Evolutionary conservation across 164 flowering plant species (phyloP).

Genomic region (Vitis rotundifolia): DNA sequence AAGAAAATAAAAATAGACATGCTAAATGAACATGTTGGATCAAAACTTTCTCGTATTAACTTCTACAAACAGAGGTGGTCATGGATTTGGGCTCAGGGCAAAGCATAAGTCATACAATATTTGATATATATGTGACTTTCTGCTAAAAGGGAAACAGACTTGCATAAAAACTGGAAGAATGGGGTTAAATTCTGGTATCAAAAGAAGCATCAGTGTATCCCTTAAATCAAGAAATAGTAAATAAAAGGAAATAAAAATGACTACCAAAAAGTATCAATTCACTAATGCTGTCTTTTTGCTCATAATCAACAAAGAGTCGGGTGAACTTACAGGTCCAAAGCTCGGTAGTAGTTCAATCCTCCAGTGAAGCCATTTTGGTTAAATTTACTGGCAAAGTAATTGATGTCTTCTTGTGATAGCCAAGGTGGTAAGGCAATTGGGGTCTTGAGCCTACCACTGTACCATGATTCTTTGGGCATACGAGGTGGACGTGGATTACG

Average conservation of each 20-base stretch:
- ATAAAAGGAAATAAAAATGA: neutral
- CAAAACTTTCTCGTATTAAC: neutral
- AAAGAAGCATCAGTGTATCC: too few relatives aligned
- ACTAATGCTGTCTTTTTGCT: too few relatives aligned
- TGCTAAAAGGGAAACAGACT: too few relatives aligned
- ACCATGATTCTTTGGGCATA: constrained; percentile 45
- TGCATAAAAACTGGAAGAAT: too few relatives aligned
- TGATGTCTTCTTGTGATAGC: constrained; percentile 64
- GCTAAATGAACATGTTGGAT: neutral
- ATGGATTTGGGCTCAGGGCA: neutral
- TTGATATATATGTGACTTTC: too few relatives aligned
- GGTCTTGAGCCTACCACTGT: constrained; percentile 27
- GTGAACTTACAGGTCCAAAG: constrained; percentile 49
- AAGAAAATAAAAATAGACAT: neutral
- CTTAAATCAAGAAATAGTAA: neutral
- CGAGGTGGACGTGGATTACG: constrained; percentile 44
- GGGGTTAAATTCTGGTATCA: too few relatives aligned
- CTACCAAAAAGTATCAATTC: neutral
- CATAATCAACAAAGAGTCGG: neutral
- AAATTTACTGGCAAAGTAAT: constrained; percentile 57
- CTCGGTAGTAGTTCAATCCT: constrained; percentile 73
- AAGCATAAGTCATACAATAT: too few relatives aligned
- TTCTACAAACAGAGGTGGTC: neutral
- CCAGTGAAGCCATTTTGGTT: constrained; percentile 66
- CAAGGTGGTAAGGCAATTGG: constrained; percentile 44